Evolutionary conservation across 768 basidiomycete species (phyloP).

Genomic region (Gloeostereum incarnatum): DNA sequence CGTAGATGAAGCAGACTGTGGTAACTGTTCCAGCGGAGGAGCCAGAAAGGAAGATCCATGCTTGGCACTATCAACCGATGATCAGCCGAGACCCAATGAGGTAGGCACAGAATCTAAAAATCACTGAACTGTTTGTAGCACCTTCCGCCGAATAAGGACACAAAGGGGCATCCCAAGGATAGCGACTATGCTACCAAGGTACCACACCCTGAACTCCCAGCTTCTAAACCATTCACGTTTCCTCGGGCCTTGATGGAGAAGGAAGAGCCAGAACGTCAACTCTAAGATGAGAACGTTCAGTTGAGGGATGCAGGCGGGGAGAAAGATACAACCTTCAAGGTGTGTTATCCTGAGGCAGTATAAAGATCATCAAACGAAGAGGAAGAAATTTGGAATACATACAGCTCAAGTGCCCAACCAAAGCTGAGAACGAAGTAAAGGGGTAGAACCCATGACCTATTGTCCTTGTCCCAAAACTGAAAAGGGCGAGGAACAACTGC

Average conservation of each 20-base stretch:
- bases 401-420: conserved; percentile 77
- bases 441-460: conserved; percentile 52
- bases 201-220: conserved; percentile 72
- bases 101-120: conserved; percentile 2
- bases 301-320: not conserved
- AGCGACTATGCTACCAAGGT: conserved; percentile 51
- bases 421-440: conserved; percentile 63
- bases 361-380: conserved; percentile 4
- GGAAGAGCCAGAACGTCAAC: conserved; percentile 76
- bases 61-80: conserved; percentile 39
- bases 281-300: conserved; percentile 31
- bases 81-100: conserved; percentile 6
- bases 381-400: conserved; percentile 15
- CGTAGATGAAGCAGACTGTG: conserved; percentile 62
- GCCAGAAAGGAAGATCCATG: conserved; percentile 72
- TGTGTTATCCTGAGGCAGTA: conserved; percentile 52
- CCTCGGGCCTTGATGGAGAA: conserved; percentile 66
- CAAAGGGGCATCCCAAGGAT: conserved; percentile 68
- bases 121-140: conserved; percentile 46
- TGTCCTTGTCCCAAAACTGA: conserved; percentile 31
- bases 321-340: conserved; percentile 51
- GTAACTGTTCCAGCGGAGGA: conserved; percentile 56
- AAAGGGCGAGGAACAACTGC: conserved; percentile 53
- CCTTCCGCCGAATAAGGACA: conserved; percentile 44
- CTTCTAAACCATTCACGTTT: conserved; percentile 73